phyloP scores from a whole-genome alignment of 768 basidiomycete species.

The Tubosaeta sp. region DNA sequence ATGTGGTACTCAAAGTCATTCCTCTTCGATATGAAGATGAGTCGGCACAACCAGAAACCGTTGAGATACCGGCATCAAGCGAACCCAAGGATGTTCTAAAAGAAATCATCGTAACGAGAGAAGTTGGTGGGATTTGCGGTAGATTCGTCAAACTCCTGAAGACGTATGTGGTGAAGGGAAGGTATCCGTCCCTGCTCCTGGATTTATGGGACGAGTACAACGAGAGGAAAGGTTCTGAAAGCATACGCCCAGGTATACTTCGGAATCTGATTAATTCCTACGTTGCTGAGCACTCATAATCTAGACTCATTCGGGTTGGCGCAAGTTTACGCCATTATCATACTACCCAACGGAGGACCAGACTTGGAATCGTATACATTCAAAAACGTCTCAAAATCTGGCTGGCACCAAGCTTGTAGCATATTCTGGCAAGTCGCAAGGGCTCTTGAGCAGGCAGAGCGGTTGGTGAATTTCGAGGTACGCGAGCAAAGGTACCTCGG shows the following conservation, averaged over 20 bases:
- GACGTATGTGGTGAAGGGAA: slow-evolving; percentile 81
- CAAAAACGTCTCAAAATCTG: slow-evolving; percentile 46
- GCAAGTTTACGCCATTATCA: slow-evolving; percentile 86
- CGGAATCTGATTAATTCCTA: neutral
- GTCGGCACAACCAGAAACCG: slow-evolving; percentile 26
- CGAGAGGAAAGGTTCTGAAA: slow-evolving; percentile 70
- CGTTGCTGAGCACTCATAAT: slow-evolving; percentile 2
- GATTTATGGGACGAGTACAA: slow-evolving; percentile 87
- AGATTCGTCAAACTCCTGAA: slow-evolving; percentile 82
- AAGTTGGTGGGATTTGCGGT: slow-evolving; percentile 69
- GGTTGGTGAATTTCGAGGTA: slow-evolving; percentile 84
- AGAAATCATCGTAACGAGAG: slow-evolving; percentile 72
- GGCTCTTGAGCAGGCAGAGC: slow-evolving; percentile 76
- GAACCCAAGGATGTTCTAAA: slow-evolving; percentile 75
- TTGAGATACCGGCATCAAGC: slow-evolving; percentile 62
- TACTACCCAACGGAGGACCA: slow-evolving; percentile 84
- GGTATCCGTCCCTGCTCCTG: slow-evolving; percentile 76
- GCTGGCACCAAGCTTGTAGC: slow-evolving; percentile 85
- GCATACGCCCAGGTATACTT: slow-evolving; percentile 73
- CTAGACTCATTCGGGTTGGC: slow-evolving; percentile 70
- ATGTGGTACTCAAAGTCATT: slow-evolving; percentile 88
- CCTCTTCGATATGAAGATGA: slow-evolving; percentile 60
- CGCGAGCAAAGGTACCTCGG: slow-evolving; percentile 13
- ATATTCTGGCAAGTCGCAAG: slow-evolving; percentile 89
- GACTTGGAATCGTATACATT: slow-evolving; percentile 89